phyloP scores from a whole-genome alignment of 169 alveolate species.

The Amoebophrya sp. region DNA sequence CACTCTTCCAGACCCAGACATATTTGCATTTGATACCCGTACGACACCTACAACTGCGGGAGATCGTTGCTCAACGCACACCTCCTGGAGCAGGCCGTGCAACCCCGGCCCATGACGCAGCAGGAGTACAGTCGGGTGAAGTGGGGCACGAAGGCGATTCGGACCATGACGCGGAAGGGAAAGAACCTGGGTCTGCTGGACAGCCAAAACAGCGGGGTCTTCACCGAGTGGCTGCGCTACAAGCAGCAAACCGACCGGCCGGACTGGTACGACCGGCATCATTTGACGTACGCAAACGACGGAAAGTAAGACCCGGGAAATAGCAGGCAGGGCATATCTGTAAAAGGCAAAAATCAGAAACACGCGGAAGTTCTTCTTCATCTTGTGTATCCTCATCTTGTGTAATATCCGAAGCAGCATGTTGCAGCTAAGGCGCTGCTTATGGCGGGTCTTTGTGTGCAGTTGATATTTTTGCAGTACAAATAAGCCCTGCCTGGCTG shows the following conservation, averaged over 20 bases:
- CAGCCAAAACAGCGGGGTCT: too few species aligned
- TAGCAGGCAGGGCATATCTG: too few species aligned
- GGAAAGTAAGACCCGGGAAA: too few species aligned
- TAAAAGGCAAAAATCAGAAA: neutral
- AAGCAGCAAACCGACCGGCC: neutral
- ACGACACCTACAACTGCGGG: too few species aligned
- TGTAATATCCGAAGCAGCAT: too few species aligned
- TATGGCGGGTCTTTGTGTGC: too few species aligned
- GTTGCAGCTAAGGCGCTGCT: too few species aligned
- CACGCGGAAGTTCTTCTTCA: neutral
- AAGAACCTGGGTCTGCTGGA: neutral
- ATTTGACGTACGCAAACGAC: neutral
- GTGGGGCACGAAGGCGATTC: neutral
- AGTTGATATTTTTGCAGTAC: too few species aligned
- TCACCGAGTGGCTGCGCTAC: neutral
- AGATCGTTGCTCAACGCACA: neutral
- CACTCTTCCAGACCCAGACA: too few species aligned
- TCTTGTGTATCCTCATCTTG: too few species aligned
- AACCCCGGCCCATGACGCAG: neutral
- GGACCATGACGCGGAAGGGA: neutral
- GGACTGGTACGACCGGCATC: constrained; percentile 2
- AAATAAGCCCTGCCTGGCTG: too few species aligned
- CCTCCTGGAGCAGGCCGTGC: constrained; percentile 5
- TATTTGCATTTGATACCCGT: too few species aligned
- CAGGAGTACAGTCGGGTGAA: neutral